These are phyloP conservation scores for Saccharomycopsis hybrid DNA, from an alignment of 1,139 yeast species.

Conservation along the genomic window DNA sequence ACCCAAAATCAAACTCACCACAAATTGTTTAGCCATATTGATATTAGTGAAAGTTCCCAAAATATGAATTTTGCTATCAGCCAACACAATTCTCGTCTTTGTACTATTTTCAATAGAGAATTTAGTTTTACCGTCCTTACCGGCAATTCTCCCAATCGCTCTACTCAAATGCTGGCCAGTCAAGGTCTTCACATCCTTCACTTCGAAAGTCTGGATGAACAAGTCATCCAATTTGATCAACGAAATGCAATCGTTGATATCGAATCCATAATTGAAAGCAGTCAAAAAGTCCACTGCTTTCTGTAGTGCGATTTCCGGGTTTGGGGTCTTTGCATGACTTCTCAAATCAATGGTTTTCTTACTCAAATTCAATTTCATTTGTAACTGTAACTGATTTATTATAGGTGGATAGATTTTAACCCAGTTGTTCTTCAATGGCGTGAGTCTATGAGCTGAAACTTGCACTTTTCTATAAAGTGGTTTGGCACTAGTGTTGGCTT, in stretches of 20 bases:
- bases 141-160: constrained; percentile 99
- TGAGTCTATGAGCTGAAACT: constrained; percentile 95
- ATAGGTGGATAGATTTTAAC: constrained; percentile 90
- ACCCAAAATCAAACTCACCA: constrained; percentile 90
- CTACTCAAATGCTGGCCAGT: constrained; percentile 95
- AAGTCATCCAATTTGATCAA: constrained; percentile 88
- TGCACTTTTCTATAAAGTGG: constrained; percentile 63
- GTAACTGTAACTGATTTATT: constrained; percentile 89
- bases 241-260: constrained; percentile 95
- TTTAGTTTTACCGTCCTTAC: constrained; percentile 98
- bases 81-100: constrained; percentile 93
- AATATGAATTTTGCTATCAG: constrained; percentile 93
- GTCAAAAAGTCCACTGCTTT: constrained; percentile 95
- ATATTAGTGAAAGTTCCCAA: constrained; percentile 96
- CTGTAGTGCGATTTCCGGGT: constrained; percentile 90
- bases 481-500: constrained; percentile 64
- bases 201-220: constrained; percentile 93
- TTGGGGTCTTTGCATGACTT: constrained; percentile 70
- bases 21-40: constrained; percentile 95
- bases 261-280: constrained; percentile 94
- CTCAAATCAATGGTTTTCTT: constrained; percentile 81
- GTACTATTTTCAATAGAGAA: constrained; percentile 98
- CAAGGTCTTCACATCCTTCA: constrained; percentile 92
- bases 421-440: constrained; percentile 88
- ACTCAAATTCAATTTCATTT: constrained; percentile 89